A percentile compares a stretch with the other conserved stretches of the same genome.
These are phyloP conservation scores for Extremus antarcticus DNA, from an alignment of 495 filamentous ascomycete genomes.

Conservation along the genomic window DNA sequence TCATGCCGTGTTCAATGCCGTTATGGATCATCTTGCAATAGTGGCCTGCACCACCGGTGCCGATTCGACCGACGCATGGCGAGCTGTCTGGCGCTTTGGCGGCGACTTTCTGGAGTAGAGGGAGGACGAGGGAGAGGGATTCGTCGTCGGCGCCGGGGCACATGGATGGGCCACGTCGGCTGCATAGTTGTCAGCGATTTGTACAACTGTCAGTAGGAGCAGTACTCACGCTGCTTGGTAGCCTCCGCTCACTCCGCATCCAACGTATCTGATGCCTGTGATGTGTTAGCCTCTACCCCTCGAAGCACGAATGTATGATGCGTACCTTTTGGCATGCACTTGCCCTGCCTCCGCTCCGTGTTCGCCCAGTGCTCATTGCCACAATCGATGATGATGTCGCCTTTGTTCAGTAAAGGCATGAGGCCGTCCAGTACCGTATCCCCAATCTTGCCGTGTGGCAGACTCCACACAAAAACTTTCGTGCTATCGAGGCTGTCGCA, in stretches of 20 bases:
- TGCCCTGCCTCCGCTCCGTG: slow-evolving; percentile 54
- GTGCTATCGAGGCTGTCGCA: slow-evolving; percentile 15
- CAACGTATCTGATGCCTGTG: slow-evolving; percentile 49
- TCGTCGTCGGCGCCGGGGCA: slow-evolving; percentile 53
- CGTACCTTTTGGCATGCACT: slow-evolving; percentile 38
- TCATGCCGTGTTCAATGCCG: slow-evolving; percentile 65
- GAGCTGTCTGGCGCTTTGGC: slow-evolving; percentile 48
- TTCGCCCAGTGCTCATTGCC: slow-evolving; percentile 60
- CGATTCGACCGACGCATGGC: slow-evolving; percentile 52
- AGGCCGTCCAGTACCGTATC: slow-evolving; percentile 54
- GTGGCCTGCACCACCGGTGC: slow-evolving; percentile 54
- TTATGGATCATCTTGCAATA: slow-evolving; percentile 76
- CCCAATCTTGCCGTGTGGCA: slow-evolving; percentile 57
- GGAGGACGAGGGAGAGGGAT: slow-evolving; percentile 49
- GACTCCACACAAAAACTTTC: slow-evolving; percentile 51
- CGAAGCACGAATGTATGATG: too few species aligned
- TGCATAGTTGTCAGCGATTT: neutral
- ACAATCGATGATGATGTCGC: slow-evolving; percentile 63
- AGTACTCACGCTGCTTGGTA: slow-evolving; percentile 48
- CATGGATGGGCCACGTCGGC: slow-evolving; percentile 50
- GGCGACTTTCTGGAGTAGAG: slow-evolving; percentile 49
- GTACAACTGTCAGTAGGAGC: neutral
- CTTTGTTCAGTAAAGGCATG: slow-evolving; percentile 42
- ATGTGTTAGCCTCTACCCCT: neutral
- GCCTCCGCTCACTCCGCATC: slow-evolving; percentile 58